phyloP scores from a whole-genome alignment of 257 asterid species.

The Solanum ahanhuiri region DNA sequence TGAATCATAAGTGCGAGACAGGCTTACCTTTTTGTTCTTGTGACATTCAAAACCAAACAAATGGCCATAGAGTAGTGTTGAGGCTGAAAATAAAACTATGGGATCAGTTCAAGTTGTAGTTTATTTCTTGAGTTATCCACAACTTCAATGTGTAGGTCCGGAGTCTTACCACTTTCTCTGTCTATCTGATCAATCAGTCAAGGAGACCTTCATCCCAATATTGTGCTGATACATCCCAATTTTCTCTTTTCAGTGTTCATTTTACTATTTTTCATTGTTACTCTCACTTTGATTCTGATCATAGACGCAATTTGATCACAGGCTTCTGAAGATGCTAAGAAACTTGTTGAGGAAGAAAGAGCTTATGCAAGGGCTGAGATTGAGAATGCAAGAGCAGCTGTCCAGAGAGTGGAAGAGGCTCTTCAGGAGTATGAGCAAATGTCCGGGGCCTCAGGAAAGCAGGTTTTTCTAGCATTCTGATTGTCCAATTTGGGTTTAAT shows the following conservation, averaged over 20 bases:
- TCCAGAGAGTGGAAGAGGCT: slow-evolving; percentile 96
- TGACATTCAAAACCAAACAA: not conserved
- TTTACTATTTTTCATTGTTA: not conserved
- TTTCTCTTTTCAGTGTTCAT: not conserved
- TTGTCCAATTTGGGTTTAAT: not conserved
- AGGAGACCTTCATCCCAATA: not conserved
- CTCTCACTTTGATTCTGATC: not conserved
- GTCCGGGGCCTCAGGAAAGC: slow-evolving; percentile 81
- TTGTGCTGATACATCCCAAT: not conserved
- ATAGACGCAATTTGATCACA: slow-evolving; percentile 8
- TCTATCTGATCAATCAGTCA: not conserved
- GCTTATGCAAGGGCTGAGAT: slow-evolving; percentile 88
- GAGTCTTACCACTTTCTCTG: not conserved
- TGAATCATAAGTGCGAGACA: not conserved
- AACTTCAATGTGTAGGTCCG: not conserved
- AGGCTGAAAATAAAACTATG: not conserved
- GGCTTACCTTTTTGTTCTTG: no score
- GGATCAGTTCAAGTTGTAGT: not conserved
- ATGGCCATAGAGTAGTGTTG: not conserved
- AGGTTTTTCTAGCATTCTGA: slow-evolving; percentile 35
- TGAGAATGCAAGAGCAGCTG: slow-evolving; percentile 94
- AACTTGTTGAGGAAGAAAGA: slow-evolving; percentile 81
- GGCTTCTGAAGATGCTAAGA: slow-evolving; percentile 99
- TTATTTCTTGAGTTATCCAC: not conserved
- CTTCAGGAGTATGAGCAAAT: slow-evolving; percentile 84